These are phyloP conservation scores for Cylindricascospora bacillispora DNA, from an alignment of 1,139 yeast genomes.

Conservation along the genomic window DNA sequence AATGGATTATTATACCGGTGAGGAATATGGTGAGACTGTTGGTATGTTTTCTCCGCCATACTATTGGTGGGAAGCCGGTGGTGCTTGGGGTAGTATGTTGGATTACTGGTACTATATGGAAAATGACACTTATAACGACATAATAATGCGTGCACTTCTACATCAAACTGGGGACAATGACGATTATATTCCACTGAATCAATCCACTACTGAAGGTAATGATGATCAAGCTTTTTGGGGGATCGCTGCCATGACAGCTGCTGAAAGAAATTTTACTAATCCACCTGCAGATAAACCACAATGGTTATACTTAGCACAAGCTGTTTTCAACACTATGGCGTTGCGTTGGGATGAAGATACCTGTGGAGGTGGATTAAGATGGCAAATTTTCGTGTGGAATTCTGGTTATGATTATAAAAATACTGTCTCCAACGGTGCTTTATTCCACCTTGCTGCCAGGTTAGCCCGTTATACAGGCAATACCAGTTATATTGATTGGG, in stretches of 20 bases:
- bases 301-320: constrained; percentile 71
- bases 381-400: constrained; percentile 96
- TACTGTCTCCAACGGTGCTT: constrained; percentile 79
- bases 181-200: constrained; percentile 80
- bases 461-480: constrained; percentile 73
- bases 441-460: constrained; percentile 80
- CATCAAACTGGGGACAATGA: constrained; percentile 67
- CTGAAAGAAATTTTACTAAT: constrained; percentile 76
- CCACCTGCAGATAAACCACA: constrained; percentile 47
- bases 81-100: constrained; percentile 81
- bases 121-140: constrained; percentile 51
- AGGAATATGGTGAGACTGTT: constrained; percentile 54
- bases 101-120: constrained; percentile 67
- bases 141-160: constrained; percentile 48
- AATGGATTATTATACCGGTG: constrained; percentile 75
- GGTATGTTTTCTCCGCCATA: constrained; percentile 82
- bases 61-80: constrained; percentile 99
- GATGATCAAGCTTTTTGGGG: constrained; percentile 99
- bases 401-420: constrained; percentile 89
- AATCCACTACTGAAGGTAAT: constrained; percentile 91
- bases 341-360: constrained; percentile 65
- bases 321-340: constrained; percentile 82
- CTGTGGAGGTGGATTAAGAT: constrained; percentile 84
- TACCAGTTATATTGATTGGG: constrained; percentile 64
- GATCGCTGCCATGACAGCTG: constrained; percentile 79